Evolutionary conservation across 768 basidiomycete genomes (phyloP), one percentile per base, ranked within the genome.

Genomic region (Nevesoporus exiguus): DNA sequence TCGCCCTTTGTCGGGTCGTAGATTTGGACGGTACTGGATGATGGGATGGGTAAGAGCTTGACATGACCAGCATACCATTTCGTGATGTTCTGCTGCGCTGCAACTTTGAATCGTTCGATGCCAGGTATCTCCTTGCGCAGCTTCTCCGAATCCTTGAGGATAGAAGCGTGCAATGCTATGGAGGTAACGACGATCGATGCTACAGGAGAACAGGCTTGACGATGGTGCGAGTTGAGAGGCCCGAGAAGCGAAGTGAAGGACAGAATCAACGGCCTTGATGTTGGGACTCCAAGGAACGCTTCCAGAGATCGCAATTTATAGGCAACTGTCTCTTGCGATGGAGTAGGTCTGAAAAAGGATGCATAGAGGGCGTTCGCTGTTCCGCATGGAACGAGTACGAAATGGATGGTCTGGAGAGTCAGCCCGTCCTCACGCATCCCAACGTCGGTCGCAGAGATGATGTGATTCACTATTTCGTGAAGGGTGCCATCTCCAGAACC

Each of bases 351-450:
- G 69, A 88, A 95, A 27, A 93, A 71, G 7, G 90, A 85, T 7
- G 82, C 77, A 70, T 88, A 94, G 31, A 97, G 77, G 0, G 96
- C 96, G 67, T 98, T 98, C 40, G 93, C 94, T n/a, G 93, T 96
- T 24, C 93, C 93, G 47, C 81, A 80, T 5, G 93, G 92, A 41
- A 90, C 73, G 44, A 80, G 78, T 17, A 74, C 82, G 56, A 86
- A 73, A 31, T 63, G 64, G 51, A 85, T 33, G 60, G 61, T 31
- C 31, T 25, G 24, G 60, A 55, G 46, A 42, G 54, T 37, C 21
- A 53, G 54, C 4, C 52, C 46, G 15, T 52, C 58, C 6, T 59
- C 47, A 45, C 59, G 60, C 17, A 55, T 58, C 19, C 61, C 66
- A 21, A 60, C 65, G 37, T 64, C 47, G 17, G 58, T 33, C 17